Evolutionary conservation across 2,329 filamentous ascomycete species (phyloP).

Genomic region (Pleomassaria siparia): DNA sequence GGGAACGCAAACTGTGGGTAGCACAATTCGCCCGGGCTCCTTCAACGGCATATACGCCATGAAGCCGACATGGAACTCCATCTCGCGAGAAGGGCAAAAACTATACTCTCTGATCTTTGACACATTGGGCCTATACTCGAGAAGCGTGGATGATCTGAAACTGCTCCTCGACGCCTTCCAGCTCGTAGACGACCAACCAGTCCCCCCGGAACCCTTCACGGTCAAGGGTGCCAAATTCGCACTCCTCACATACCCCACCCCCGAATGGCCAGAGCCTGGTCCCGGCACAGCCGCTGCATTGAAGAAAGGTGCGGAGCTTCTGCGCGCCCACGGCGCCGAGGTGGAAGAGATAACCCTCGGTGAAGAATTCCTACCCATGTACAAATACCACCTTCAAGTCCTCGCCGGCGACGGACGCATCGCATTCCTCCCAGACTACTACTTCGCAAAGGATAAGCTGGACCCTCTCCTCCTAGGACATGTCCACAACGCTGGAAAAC

Average conservation of each 20-base stretch:
- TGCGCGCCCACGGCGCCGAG: conserved; percentile 52
- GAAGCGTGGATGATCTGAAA: conserved; percentile 60
- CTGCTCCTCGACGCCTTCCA: conserved; percentile 58
- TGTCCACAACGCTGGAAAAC: conserved; percentile 51
- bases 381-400: conserved; percentile 56
- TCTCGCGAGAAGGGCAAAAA: conserved; percentile 64
- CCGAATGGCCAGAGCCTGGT: conserved; percentile 51
- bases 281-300: conserved; percentile 41
- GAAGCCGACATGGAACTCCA: conserved; percentile 67
- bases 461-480: conserved; percentile 49
- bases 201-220: conserved; percentile 37
- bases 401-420: conserved; percentile 56
- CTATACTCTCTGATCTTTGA: conserved; percentile 62
- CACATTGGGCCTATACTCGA: conserved; percentile 63
- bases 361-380: conserved; percentile 50
- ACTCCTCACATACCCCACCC: conserved; percentile 51
- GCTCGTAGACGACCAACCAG: conserved; percentile 54
- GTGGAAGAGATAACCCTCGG: conserved; percentile 61
- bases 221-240: conserved; percentile 56
- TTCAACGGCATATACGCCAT: conserved; percentile 67
- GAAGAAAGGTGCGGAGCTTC: conserved; percentile 34
- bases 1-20: conserved; percentile 68
- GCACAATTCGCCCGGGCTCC: conserved; percentile 63
- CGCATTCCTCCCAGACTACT: conserved; percentile 59
- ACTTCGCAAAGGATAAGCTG: conserved; percentile 51